A percentile compares a stretch with the other conserved stretches of the same genome.
phyloP scores from a whole-genome alignment of 192 early-diverging fungal genomes.

The Backusella morwellensis region DNA sequence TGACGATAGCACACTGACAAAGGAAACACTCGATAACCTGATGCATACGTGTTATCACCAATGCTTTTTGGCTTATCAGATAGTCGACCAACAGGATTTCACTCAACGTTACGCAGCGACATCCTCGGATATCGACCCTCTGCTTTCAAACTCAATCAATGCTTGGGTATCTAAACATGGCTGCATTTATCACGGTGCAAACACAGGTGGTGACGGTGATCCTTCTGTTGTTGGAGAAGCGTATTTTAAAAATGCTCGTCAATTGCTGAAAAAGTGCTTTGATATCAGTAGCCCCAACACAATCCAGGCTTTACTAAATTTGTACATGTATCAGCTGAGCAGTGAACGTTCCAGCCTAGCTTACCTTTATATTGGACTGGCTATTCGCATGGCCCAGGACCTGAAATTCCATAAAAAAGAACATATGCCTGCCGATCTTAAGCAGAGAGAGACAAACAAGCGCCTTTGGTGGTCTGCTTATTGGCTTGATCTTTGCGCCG shows the following conservation, averaged over 20 bases:
- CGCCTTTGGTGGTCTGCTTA: constrained; percentile 45
- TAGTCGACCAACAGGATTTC: constrained; percentile 34
- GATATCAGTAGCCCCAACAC: constrained; percentile 39
- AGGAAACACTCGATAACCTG: constrained; percentile 29
- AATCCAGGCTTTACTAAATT: constrained; percentile 39
- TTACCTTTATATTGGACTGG: constrained; percentile 41
- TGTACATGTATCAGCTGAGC: constrained; percentile 44
- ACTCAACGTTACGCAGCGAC: constrained; percentile 16
- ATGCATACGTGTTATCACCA: constrained; percentile 35
- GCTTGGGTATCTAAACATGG: constrained; percentile 44
- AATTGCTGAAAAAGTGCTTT: constrained; percentile 42
- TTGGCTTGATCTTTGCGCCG: constrained; percentile 43
- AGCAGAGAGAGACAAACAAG: constrained; percentile 37
- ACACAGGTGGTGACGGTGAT: neutral
- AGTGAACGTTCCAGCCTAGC: constrained; percentile 38
- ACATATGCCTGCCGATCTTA: constrained; percentile 27
- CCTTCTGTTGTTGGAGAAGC: constrained; percentile 33
- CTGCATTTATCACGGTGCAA: constrained; percentile 33
- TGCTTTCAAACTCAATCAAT: constrained; percentile 40
- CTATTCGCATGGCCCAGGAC: constrained; percentile 45
- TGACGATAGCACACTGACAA: constrained; percentile 21
- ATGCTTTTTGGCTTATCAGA: constrained; percentile 40
- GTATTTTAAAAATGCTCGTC: constrained; percentile 42
- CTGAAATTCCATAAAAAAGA: constrained; percentile 42
- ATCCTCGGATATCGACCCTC: constrained; percentile 24